Evolutionary conservation across 2,329 filamentous ascomycete genomes (phyloP), one percentile per base, ranked within the genome.

Genomic region (Aspergillus pseudoglaucus): DNA sequence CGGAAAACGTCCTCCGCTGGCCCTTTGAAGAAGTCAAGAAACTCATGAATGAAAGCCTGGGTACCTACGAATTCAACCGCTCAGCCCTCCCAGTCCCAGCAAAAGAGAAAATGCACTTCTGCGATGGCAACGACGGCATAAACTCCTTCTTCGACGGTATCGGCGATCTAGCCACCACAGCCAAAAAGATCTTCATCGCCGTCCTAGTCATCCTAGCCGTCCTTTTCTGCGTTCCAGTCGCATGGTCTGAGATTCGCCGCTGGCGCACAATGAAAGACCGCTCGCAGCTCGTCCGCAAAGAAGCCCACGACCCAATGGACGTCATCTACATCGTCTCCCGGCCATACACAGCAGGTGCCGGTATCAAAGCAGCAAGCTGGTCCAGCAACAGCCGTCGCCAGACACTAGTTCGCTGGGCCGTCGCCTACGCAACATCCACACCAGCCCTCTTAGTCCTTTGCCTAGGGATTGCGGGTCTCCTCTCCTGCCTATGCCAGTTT

Each of bases 381-480:
- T 83, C 91, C 69, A 66, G 64, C 53, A 80, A 79, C 71, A 69
- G 69, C 61, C 78, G 84, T 56, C 78, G 81, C 45, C 84, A 89
- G 65, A 80, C 87, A 41, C 77, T 95, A 38, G 77, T 83, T 8
- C 83, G 90, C 52, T 96, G 90, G 90, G 81, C 82, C 45, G 75
- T 93, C 53, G 87, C 90, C 7, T 96, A 96, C 64, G 84, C 83
- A n/a, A 95, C 90, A 0, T 90, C 90, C 0, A 71, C 85, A 0
- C 82, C 88, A 0, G 90, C 90, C 15, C 74, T 96, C n/a, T 90
- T 96, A 59, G 81, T 96, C 5, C 78, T 96, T 6, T 84, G 85
- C 4, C 81, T 96, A 37, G 90, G 86, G 8, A 61, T 94, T 8
- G 88, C 90, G 1, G 90, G 90, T 3, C 79, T 94, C 41, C 81